phyloP scores from a whole-genome alignment of 768 basidiomycete species.

The Thelephora ganbajun region DNA sequence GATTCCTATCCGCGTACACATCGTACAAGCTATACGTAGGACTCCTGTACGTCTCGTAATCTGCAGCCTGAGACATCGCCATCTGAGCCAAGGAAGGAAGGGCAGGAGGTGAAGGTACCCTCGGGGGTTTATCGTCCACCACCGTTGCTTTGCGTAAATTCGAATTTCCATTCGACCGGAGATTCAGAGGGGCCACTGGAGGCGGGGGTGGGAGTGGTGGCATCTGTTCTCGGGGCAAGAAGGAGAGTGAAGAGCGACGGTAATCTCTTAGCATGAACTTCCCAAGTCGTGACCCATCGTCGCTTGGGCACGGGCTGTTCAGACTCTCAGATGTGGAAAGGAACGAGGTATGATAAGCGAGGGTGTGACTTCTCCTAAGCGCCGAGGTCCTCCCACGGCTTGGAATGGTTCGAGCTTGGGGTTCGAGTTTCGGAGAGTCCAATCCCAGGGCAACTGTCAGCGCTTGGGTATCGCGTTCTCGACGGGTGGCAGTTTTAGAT shows the following conservation, averaged over 20 bases:
- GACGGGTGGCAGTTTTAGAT: slow-evolving; percentile 28
- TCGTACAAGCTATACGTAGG: slow-evolving; percentile 79
- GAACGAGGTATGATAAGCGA: slow-evolving; percentile 18
- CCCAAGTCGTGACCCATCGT: slow-evolving; percentile 35
- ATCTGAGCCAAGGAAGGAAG: slow-evolving; percentile 66
- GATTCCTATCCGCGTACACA: slow-evolving; percentile 46
- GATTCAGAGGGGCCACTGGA: neutral
- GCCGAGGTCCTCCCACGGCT: neutral
- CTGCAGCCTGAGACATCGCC: slow-evolving; percentile 55
- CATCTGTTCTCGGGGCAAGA: too few relatives aligned
- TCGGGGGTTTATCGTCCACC: slow-evolving; percentile 50
- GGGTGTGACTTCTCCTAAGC: too few relatives aligned
- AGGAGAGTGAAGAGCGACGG: neutral
- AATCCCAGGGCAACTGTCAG: slow-evolving; percentile 26
- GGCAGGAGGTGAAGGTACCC: slow-evolving; percentile 68
- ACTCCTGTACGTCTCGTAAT: slow-evolving; percentile 54
- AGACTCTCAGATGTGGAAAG: slow-evolving; percentile 49
- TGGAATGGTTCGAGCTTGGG: too few relatives aligned
- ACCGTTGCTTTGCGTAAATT: slow-evolving; percentile 11
- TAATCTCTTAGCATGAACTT: slow-evolving; percentile 53
- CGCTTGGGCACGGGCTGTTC: slow-evolving; percentile 53
- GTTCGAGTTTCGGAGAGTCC: too few relatives aligned
- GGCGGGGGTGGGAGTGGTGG: too few relatives aligned
- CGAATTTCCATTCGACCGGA: slow-evolving; percentile 10
- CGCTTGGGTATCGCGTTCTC: slow-evolving; percentile 25